A percentile compares a stretch with the other conserved stretches of the same genome.
Evolutionary conservation across 192 early-diverging fungal species (phyloP).

Genomic region (Podila verticillata): DNA sequence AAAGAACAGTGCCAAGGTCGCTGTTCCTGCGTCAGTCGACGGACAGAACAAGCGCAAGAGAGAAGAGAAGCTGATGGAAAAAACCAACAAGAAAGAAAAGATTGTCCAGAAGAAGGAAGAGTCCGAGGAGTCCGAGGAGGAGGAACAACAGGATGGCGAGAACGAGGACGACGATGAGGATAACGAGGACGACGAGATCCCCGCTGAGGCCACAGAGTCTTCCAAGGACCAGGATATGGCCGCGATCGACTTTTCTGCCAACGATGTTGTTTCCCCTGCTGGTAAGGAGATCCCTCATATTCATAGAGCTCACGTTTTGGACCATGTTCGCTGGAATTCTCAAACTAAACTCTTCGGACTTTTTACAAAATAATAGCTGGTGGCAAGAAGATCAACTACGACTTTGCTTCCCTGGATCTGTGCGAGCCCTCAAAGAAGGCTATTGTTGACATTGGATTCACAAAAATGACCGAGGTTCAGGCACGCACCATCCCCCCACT

Average conservation of each 20-base stretch:
- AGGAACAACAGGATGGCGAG: constrained; percentile 12
- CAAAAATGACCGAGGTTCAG: constrained; percentile 96
- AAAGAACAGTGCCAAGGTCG: constrained; percentile 39
- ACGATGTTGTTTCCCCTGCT: constrained; percentile 20
- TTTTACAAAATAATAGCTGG: not conserved
- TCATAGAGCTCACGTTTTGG: not conserved
- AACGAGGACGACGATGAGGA: constrained; percentile 23
- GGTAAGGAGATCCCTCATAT: not conserved
- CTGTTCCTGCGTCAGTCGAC: constrained; percentile 20
- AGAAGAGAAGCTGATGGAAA: constrained; percentile 43
- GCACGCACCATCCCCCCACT: constrained; percentile 94
- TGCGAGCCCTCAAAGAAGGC: constrained; percentile 85
- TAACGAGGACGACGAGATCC: constrained; percentile 23
- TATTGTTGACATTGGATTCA: constrained; percentile 92
- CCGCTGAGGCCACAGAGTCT: constrained; percentile 1
- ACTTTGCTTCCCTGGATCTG: constrained; percentile 81
- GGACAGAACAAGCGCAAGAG: constrained; percentile 48
- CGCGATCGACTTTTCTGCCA: constrained; percentile 39
- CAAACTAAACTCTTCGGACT: not conserved
- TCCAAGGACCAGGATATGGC: constrained; percentile 31
- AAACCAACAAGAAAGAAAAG: constrained; percentile 50
- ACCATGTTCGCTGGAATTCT: no score
- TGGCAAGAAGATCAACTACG: constrained; percentile 58
- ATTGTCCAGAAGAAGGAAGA: constrained; percentile 24
- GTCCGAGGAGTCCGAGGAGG: constrained; percentile 24